phyloP scores from a whole-genome alignment of 2,329 filamentous ascomycete genomes.

The Nannizziopsis barbatae region DNA sequence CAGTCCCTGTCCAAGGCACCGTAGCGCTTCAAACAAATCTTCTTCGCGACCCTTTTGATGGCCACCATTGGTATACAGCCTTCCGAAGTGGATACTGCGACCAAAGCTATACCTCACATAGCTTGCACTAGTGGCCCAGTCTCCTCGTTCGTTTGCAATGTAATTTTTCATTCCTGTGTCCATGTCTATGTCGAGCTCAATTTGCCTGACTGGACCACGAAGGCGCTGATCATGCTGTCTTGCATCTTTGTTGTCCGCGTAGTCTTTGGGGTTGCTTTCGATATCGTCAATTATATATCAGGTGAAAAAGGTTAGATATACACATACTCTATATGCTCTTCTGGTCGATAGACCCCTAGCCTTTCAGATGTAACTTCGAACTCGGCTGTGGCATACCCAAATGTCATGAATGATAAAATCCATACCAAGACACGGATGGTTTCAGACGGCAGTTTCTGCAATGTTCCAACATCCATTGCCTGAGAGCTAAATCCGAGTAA shows the following conservation, averaged over 20 bases:
- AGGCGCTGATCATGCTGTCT: conserved; percentile 64
- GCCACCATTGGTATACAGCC: conserved; percentile 59
- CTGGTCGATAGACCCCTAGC: conserved; percentile 68
- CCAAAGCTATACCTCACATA: conserved; percentile 67
- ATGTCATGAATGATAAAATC: conserved; percentile 70
- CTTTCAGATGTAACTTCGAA: conserved; percentile 75
- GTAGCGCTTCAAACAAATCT: conserved; percentile 67
- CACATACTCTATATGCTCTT: conserved; percentile 43
- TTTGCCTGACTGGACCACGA: conserved; percentile 61
- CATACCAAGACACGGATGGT: conserved; percentile 71
- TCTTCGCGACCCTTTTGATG: conserved; percentile 53
- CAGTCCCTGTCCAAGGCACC: conserved; percentile 63
- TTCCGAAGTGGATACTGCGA: conserved; percentile 65
- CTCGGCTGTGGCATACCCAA: conserved; percentile 75
- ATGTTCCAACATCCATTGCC: conserved; percentile 66
- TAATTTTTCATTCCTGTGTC: conserved; percentile 98
- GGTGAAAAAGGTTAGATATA: not conserved
- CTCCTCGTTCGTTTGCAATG: conserved; percentile 78
- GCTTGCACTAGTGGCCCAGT: conserved; percentile 80
- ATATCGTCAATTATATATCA: not conserved
- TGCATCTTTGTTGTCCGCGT: conserved; percentile 78
- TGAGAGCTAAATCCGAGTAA: conserved; percentile 44
- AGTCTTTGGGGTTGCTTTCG: conserved; percentile 60
- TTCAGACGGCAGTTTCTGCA: conserved; percentile 66
- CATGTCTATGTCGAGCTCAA: conserved; percentile 62